Evolutionary conservation across 768 basidiomycete genomes (phyloP).

Genomic region (Tylopilus intermedius): DNA sequence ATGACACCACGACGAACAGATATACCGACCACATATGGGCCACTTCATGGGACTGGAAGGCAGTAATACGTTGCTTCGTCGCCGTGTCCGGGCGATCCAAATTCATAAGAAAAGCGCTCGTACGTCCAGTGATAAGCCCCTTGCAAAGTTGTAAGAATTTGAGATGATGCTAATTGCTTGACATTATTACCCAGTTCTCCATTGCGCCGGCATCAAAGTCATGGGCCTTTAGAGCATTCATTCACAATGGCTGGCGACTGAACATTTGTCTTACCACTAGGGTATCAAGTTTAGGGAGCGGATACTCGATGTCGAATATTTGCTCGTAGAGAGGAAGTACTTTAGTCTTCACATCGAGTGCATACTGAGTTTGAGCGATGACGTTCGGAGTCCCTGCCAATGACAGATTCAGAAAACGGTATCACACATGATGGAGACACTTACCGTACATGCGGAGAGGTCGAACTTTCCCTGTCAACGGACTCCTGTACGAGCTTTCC

Average conservation of each 20-base stretch:
- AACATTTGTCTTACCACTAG: constrained; percentile 53
- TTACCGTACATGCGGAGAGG: constrained; percentile 82
- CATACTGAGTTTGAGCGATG: constrained; percentile 80
- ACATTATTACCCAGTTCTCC: constrained; percentile 73
- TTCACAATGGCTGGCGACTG: neutral
- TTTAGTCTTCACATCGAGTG: constrained; percentile 78
- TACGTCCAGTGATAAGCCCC: constrained; percentile 88
- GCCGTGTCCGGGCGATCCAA: constrained; percentile 65
- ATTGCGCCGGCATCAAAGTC: constrained; percentile 92
- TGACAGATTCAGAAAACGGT: constrained; percentile 1
- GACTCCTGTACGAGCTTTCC: constrained; percentile 72
- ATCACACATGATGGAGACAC: constrained; percentile 11
- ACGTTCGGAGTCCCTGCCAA: constrained; percentile 67
- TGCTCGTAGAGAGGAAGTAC: constrained; percentile 89
- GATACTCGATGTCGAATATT: constrained; percentile 88
- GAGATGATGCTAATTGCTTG: neutral
- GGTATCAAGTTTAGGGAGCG: constrained; percentile 92
- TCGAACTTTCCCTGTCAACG: constrained; percentile 71
- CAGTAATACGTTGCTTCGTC: constrained; percentile 75
- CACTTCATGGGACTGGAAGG: constrained; percentile 80
- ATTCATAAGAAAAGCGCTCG: constrained; percentile 75
- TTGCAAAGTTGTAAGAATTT: constrained; percentile 16
- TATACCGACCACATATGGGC: constrained; percentile 68
- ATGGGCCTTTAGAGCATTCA: constrained; percentile 43
- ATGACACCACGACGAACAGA: neutral